Evolutionary conservation across 352 stramenopile genomes (phyloP), one percentile per base, ranked within the genome.

Genomic region (Stephanocyclus meneghinianus): DNA sequence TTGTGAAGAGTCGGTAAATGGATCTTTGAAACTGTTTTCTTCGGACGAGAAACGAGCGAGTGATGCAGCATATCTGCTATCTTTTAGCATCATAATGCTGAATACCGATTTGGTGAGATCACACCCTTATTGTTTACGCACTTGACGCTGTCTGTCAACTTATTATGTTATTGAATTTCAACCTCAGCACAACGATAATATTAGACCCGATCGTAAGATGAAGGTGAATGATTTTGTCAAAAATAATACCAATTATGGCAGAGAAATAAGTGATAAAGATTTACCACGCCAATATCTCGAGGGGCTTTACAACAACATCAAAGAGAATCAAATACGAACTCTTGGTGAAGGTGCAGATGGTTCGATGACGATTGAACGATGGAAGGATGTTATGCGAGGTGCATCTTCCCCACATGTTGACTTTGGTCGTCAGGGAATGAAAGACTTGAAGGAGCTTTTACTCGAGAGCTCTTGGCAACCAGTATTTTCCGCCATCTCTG

Each of bases 61-160:
- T 9, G 96, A 99, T 79, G 94, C 96, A 30, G 96, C 96, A 2
- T 99, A 98, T 70, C 92, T 99, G 26, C 85, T 99, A 35, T 90
- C 90, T 1, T 97, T 96, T 76, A 95, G 89, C 72, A 94, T 96
- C n/a, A 96, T 97, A 62, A 96, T 97, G 88, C 85, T 97, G 10
- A 97, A 97, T 80, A 97, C 94, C 10, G 94, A 97, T 88, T 85
- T 95, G 65, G 63, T 71, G 29, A 71, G 63, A 48, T 10, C 15
- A 21, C n/a, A n/a, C 30, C 9, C 21, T 45, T 8, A 42, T 13
- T 16, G n/a, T 18, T 63, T 9, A 45, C 4, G 8, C 30, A 21
- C 40, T 63, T 63, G 15, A 5, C 10, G 2, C 44, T 21, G n/a
- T 21, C 2, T 63, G 8, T 63, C 55, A n/a, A 6, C 55, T 47